Evolutionary conservation across 129 eudicot species (phyloP), one percentile per base, ranked within the genome.

Genomic region (Cynara cardunculus): DNA sequence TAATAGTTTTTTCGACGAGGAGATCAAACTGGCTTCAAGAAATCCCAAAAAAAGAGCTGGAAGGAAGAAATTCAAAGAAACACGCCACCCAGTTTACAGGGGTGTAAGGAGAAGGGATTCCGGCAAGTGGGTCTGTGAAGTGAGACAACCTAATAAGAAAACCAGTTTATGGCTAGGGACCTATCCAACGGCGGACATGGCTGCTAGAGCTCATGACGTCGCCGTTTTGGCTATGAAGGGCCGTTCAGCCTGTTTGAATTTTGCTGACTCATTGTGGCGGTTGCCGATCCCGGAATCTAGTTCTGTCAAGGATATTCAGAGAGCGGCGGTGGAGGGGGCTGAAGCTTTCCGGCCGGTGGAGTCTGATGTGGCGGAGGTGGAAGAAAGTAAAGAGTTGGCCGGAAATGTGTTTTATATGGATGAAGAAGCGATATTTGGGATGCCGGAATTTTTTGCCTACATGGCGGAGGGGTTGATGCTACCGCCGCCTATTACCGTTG

Each of bases 131-230:
- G 97, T 93, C 0, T 91, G 97, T 25, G 98, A 93, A 41, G 89
- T 91, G 2, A 83, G 98, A 61, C 88, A 88, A 73, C 98, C 98
- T 0, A 93, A 91, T 70, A 93, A 91, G 80, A 88, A 89, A 66
- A 34, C 90, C 0, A 79, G 98, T 14, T 81, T 93, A 21, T 93
- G 97, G 98, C 86, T 93, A 0, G 97, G 97, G n/a, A 93, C 94
- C 0, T 91, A 86, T 71, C 88, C 90, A 0, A 91, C 94, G 3
- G 90, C 89, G 8, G 98, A 93, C 30, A 93, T 93, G 98, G 98
- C 98, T 0, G 98, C 97, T 0, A 86, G 98, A 24, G 98, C 97
- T 26, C 98, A 93, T 77, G 98, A 93, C 76, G 98, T 93, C 80
- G 98, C 97, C 0, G 96, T 88, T 10, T 24, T 93, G 21, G 94